These are phyloP conservation scores for Trifolium repens DNA, from an alignment of 306 rosid genomes.

Conservation along the genomic window DNA sequence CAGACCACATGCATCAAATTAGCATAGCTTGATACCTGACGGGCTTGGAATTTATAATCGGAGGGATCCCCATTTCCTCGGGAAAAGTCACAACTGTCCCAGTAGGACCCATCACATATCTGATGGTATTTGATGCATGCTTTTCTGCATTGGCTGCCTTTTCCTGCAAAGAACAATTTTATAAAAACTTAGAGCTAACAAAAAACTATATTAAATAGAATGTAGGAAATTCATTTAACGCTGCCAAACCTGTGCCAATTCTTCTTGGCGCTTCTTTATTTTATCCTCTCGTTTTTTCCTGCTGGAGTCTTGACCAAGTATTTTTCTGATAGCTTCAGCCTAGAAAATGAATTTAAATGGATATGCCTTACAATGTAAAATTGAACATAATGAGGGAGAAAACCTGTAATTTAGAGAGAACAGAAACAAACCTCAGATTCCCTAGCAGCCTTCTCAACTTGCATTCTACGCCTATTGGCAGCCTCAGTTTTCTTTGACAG, in stretches of 20 bases:
- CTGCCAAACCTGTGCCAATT: constrained; percentile 75
- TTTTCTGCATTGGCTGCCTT: constrained; percentile 76
- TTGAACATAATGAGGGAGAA: constrained; percentile 2
- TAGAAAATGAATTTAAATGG: constrained; percentile 44
- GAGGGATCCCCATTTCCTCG: constrained; percentile 83
- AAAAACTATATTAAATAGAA: constrained; percentile 6
- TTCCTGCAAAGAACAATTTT: constrained; percentile 59
- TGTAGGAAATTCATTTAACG: constrained; percentile 15
- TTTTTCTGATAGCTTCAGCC: constrained; percentile 96
- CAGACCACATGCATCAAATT: constrained; percentile 14
- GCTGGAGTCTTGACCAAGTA: constrained; percentile 96
- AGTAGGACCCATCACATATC: constrained; percentile 70
- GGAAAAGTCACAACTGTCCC: constrained; percentile 80
- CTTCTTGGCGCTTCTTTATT: constrained; percentile 90
- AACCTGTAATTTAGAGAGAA: constrained; percentile 21
- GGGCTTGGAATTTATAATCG: constrained; percentile 55
- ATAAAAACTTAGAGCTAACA: constrained; percentile 33
- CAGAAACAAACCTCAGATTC: constrained; percentile 78
- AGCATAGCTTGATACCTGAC: constrained; percentile 44
- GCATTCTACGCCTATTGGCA: constrained; percentile 88
- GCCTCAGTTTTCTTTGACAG: constrained; percentile 95
- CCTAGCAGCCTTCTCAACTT: constrained; percentile 89
- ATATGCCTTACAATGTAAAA: constrained; percentile 24
- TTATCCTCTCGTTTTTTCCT: constrained; percentile 92
- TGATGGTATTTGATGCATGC: constrained; percentile 69